Evolutionary conservation across 208 protist species (phyloP).

Genomic region (Acanthamoeba culbertsoni): DNA sequence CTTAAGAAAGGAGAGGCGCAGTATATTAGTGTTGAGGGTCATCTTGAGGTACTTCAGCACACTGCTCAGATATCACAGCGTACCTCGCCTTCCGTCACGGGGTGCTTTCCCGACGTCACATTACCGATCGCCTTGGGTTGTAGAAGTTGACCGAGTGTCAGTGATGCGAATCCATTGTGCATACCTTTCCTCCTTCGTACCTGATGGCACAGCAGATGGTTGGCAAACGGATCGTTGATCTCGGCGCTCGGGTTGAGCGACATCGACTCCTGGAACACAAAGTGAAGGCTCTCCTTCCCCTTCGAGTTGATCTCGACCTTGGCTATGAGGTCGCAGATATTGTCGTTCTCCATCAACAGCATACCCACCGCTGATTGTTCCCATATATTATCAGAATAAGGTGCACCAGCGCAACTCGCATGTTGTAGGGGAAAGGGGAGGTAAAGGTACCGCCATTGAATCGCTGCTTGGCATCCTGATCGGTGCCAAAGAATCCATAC

Average conservation of each 20-base stretch:
- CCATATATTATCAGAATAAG: not conserved
- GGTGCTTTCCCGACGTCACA: not conserved
- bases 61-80: not conserved
- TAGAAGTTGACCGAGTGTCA: not conserved
- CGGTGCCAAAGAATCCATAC: not conserved
- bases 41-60: too few relatives aligned
- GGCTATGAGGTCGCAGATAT: constrained; percentile 14
- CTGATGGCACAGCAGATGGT: constrained; percentile 5
- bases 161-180: too few relatives aligned
- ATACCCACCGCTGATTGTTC: not conserved
- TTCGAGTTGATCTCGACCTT: not conserved
- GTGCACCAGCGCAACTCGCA: not conserved
- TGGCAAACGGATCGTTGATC: not conserved
- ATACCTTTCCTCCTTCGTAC: not conserved
- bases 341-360: not conserved
- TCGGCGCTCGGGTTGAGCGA: not conserved
- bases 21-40: not conserved
- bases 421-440: too few relatives aligned
- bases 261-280: constrained; percentile 31
- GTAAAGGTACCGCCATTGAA: not conserved
- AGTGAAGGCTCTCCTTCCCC: not conserved
- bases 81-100: constrained; percentile 31
- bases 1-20: too few relatives aligned
- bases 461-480: not conserved
- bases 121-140: not conserved